phyloP scores from a whole-genome alignment of 176 grass and related monocot genomes.

The Eleusine coracana region DNA sequence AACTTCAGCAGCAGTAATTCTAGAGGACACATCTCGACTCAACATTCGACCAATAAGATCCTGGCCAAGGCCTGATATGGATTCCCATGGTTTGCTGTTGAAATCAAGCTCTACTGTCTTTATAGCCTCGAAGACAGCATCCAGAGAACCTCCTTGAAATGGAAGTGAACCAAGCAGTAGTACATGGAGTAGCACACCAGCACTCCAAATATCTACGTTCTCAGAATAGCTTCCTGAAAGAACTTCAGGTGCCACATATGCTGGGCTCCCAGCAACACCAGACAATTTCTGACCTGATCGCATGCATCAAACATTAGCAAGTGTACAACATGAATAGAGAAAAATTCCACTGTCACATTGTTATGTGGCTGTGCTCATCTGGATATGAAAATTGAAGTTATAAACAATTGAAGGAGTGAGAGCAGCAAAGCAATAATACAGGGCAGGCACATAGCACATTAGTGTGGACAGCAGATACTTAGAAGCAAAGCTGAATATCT shows the following conservation, averaged over 20 bases:
- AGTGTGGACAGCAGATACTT: background rate
- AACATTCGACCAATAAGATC: conserved; percentile 87
- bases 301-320: conserved; percentile 30
- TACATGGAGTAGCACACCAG: conserved; percentile 85
- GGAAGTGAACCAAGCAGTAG: conserved; percentile 83
- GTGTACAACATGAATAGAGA: background rate
- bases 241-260: conserved; percentile 96
- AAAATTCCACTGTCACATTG: conserved; percentile 7
- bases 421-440: background rate
- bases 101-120: conserved; percentile 85
- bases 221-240: conserved; percentile 80
- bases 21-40: conserved; percentile 68
- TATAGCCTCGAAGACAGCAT: conserved; percentile 85
- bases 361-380: background rate
- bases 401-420: background rate
- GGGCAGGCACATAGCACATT: background rate
- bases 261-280: conserved; percentile 88
- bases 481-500: background rate
- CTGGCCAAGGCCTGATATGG: conserved; percentile 63
- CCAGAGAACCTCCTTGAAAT: conserved; percentile 72
- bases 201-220: conserved; percentile 92
- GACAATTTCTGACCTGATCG: conserved; percentile 83
- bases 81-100: conserved; percentile 56
- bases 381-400: background rate
- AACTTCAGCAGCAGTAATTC: conserved; percentile 73